Evolutionary conservation across 2,329 filamentous ascomycete species (phyloP).

Genomic region (Bipolaris bicolor): DNA sequence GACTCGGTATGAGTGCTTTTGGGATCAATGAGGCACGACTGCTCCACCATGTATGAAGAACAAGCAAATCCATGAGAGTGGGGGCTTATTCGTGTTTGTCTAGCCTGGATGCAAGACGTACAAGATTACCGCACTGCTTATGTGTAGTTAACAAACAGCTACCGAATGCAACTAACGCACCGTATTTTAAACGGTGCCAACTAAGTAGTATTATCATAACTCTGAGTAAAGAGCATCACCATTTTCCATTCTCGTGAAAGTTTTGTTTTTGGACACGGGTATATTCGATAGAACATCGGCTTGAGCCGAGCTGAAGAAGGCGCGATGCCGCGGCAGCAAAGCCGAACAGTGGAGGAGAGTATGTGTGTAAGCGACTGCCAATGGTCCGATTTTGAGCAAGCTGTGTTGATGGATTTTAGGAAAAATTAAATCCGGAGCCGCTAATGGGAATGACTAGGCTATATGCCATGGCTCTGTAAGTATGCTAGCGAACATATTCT

Average conservation of each 20-base stretch:
- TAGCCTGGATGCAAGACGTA: background rate
- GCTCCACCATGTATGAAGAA: background rate
- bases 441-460: slow-evolving; percentile 1
- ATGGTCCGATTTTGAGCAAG: slow-evolving; percentile 6
- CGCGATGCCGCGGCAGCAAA: background rate
- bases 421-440: background rate
- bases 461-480: too few species aligned
- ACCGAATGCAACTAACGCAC: background rate
- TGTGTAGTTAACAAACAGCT: background rate
- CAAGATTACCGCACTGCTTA: background rate
- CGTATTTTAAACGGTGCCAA: background rate
- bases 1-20: background rate
- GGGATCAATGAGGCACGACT: background rate
- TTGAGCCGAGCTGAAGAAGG: background rate
- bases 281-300: background rate
- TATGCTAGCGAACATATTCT: background rate
- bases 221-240: background rate
- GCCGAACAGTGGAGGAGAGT: background rate
- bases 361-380: background rate
- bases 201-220: background rate
- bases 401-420: background rate
- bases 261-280: background rate
- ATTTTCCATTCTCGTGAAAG: background rate
- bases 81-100: background rate
- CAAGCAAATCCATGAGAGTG: background rate